Evolutionary conservation across 2,329 filamentous ascomycete genomes (phyloP), one percentile per base, ranked within the genome.

Genomic region (Trichoderma lentiforme): DNA sequence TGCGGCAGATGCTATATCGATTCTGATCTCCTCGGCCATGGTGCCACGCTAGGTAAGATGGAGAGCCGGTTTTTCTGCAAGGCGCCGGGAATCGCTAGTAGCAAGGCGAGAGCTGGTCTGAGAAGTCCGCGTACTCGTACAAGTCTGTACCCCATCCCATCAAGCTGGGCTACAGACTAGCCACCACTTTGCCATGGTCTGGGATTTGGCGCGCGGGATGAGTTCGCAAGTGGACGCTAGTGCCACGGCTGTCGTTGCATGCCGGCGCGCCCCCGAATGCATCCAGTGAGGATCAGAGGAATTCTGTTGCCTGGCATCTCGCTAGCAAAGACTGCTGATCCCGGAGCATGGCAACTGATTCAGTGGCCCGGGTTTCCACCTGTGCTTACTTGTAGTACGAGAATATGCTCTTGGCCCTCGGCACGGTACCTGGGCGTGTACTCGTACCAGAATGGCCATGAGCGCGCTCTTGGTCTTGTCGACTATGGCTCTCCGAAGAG

Each of bases 231-330:
- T 32, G 67, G 56, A 61, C 14, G 28, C 57, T 70, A 70, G 57
- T 62, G 51, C 53, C 43, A 47, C 53, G 34, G 51, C 61, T 26
- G 24, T 28, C 36, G 39, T 34, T 34, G 67, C 69, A 61, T 67
- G 71, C 62, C 71, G 69, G 58, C 56, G 18, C 28, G 26, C 43
- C 64, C 63, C 71, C 74, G 61, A 73, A 56, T 26, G 53, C 65
- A 70, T 70, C 78, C 78, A 77, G 73, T 79, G 76, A 78, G 63
- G 51, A 73, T 26, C 30, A 63, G 65, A 71, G 71, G 73, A 80
- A 80, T 78, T 73, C 78, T 79, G 78, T 74, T 80, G 78, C 78
- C 79, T 80, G 71, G 70, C 58, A 43, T 56, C 61, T 70, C 69
- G 53, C 69, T 70, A 58, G 56, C 57, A 32, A 30, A 36, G 30